These are phyloP conservation scores for Coniochaeta ligniaria DNA, from an alignment of 2,329 filamentous ascomycete species.

Conservation along the genomic window DNA sequence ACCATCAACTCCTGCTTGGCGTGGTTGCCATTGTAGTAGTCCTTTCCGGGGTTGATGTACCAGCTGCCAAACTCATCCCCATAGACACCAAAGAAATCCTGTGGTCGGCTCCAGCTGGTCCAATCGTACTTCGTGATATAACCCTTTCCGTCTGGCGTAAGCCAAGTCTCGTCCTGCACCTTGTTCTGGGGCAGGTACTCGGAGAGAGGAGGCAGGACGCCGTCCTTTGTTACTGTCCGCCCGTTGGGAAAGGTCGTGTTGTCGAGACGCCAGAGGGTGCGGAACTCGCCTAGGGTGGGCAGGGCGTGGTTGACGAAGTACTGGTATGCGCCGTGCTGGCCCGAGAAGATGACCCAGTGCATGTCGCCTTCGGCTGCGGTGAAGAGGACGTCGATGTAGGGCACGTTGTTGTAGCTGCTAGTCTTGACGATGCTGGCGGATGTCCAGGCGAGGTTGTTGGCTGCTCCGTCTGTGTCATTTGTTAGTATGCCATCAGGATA, in stretches of 20 bases:
- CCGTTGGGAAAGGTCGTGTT: conserved; percentile 39
- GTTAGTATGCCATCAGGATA: neutral
- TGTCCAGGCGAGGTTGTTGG: conserved; percentile 37
- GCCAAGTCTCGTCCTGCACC: conserved; percentile 48
- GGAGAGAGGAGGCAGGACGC: conserved; percentile 31
- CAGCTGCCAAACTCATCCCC: conserved; percentile 36
- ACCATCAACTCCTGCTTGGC: conserved; percentile 46
- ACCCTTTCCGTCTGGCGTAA: conserved; percentile 31
- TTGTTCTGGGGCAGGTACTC: conserved; percentile 36
- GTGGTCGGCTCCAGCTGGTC: conserved; percentile 22
- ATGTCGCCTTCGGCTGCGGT: conserved; percentile 38
- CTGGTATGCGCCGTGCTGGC: conserved; percentile 44
- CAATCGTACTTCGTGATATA: conserved; percentile 47
- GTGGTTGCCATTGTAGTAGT: conserved; percentile 45
- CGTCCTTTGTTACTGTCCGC: conserved; percentile 36
- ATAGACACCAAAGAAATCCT: conserved; percentile 42
- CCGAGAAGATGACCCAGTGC: conserved; percentile 43
- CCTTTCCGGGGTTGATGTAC: conserved; percentile 43
- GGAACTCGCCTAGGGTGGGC: conserved; percentile 39
- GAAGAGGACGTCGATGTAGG: conserved; percentile 42
- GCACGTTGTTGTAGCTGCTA: conserved; percentile 20
- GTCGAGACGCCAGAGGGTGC: conserved; percentile 41
- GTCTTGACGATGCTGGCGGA: conserved; percentile 31
- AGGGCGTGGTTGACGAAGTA: conserved; percentile 44
- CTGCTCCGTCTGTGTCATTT: conserved; percentile 31